These are phyloP conservation scores for Neurospora sp. DNA, from an alignment of 495 filamentous ascomycete genomes.

Conservation along the genomic window DNA sequence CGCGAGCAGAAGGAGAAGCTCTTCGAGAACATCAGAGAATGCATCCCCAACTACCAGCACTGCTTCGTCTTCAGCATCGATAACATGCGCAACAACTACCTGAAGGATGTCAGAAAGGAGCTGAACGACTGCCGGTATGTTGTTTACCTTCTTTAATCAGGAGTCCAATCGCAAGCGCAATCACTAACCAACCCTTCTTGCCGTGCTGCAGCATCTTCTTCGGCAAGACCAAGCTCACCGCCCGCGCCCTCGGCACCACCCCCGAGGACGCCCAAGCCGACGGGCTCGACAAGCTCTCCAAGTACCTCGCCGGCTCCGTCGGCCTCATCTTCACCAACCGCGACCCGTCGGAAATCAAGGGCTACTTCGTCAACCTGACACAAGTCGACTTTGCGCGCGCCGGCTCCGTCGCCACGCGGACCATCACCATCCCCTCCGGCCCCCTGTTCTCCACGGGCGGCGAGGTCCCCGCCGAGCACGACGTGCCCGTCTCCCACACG, in stretches of 20 bases:
- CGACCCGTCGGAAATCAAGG: slow-evolving; percentile 45
- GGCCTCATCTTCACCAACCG: slow-evolving; percentile 86
- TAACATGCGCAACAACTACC: slow-evolving; percentile 97
- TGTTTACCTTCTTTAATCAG: background rate
- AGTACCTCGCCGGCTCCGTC: slow-evolving; percentile 69
- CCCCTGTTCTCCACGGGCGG: slow-evolving; percentile 64
- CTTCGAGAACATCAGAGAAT: slow-evolving; percentile 79
- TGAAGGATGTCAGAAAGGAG: slow-evolving; percentile 83
- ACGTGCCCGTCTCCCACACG: slow-evolving; percentile 76
- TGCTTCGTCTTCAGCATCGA: slow-evolving; percentile 89
- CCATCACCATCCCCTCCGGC: slow-evolving; percentile 70
- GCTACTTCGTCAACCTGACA: slow-evolving; percentile 57
- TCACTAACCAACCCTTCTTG: background rate
- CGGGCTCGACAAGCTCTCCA: slow-evolving; percentile 56
- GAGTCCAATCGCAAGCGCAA: too few relatives aligned
- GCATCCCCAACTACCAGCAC: slow-evolving; percentile 73
- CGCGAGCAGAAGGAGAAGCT: slow-evolving; percentile 80
- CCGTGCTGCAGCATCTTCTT: slow-evolving; percentile 66
- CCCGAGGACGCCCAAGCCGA: slow-evolving; percentile 67
- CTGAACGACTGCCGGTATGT: slow-evolving; percentile 73
- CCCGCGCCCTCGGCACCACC: slow-evolving; percentile 71
- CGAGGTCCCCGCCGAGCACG: slow-evolving; percentile 67
- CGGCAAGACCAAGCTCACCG: slow-evolving; percentile 98
- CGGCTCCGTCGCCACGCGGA: slow-evolving; percentile 60
- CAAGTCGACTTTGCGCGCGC: slow-evolving; percentile 83